phyloP scores from a whole-genome alignment of 768 basidiomycete species.

The Leccinum subtestaceum region DNA sequence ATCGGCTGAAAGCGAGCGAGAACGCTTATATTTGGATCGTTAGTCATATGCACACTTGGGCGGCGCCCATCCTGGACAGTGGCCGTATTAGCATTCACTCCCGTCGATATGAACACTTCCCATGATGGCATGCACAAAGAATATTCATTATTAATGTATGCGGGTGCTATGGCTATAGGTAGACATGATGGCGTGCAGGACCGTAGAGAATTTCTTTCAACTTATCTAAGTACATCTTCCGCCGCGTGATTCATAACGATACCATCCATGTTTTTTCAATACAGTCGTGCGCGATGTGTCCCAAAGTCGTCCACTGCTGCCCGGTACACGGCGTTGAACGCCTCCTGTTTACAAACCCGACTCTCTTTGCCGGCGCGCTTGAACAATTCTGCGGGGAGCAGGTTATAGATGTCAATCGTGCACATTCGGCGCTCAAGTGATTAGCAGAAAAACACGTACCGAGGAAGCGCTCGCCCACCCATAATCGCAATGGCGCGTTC shows the following conservation, averaged over 20 bases:
- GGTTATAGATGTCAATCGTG: not conserved
- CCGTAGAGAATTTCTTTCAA: not conserved
- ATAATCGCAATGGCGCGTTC: conserved; percentile 63
- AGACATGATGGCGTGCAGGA: not conserved
- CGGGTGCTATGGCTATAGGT: conserved; percentile 10
- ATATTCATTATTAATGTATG: not conserved
- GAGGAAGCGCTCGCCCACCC: conserved; percentile 69
- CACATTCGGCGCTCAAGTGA: not conserved
- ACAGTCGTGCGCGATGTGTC: conserved; percentile 15
- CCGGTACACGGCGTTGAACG: conserved; percentile 37
- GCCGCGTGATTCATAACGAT: not conserved
- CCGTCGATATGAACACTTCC: not conserved
- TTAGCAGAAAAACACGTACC: conserved; percentile 38
- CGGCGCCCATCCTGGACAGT: not conserved
- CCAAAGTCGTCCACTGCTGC: conserved; percentile 24
- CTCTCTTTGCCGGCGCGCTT: conserved; percentile 52
- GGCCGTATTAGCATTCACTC: not conserved
- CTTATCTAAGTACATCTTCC: not conserved
- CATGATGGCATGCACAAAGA: not conserved
- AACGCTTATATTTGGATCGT: not conserved
- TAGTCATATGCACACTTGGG: not conserved
- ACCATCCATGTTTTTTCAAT: conserved; percentile 2
- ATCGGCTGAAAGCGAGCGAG: conserved; percentile 36
- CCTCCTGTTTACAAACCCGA: conserved; percentile 45
- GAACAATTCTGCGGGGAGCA: conserved; percentile 47